Evolutionary conservation across 306 rosid species (phyloP).

Genomic region (Gastrolobium villosum): DNA sequence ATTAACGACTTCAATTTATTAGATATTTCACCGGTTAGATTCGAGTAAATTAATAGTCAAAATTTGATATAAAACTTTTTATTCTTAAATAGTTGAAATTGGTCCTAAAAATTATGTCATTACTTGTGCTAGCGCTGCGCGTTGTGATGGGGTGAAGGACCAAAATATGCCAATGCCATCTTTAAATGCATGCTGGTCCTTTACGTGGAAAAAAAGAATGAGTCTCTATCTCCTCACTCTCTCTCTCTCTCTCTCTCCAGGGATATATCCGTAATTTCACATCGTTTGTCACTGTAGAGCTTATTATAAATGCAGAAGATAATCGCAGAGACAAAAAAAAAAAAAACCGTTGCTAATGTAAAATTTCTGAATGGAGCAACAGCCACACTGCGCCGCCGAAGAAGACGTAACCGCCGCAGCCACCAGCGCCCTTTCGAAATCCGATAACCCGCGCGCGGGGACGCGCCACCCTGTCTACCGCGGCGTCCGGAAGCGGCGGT

Average conservation of each 20-base stretch:
- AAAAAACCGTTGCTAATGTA: slow-evolving; percentile 17
- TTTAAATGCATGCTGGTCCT: slow-evolving; percentile 53
- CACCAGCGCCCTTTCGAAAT: neutral
- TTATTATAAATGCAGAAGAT: slow-evolving; percentile 40
- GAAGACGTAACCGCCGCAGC: slow-evolving; percentile 48
- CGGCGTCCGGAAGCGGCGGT: slow-evolving; percentile 83
- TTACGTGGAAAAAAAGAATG: slow-evolving; percentile 51
- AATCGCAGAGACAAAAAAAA: neutral
- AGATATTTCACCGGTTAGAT: too few relatives aligned
- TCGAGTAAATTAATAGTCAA: too few relatives aligned
- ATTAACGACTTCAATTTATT: too few relatives aligned
- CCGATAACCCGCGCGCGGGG: slow-evolving; percentile 34
- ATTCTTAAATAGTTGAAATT: too few relatives aligned
- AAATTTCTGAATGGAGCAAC: slow-evolving; percentile 56
- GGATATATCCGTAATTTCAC: slow-evolving; percentile 48
- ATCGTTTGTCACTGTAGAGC: neutral
- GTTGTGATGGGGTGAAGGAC: neutral
- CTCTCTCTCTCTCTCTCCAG: neutral
- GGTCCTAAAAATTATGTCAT: neutral
- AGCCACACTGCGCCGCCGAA: slow-evolving; percentile 49
- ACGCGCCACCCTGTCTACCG: slow-evolving; percentile 80
- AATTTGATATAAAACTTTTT: too few relatives aligned
- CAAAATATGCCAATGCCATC: slow-evolving; percentile 27
- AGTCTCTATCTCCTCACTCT: neutral
- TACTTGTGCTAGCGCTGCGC: neutral